A percentile compares a stretch with the other conserved stretches of the same genome.
Conservation (phyloP, 2,329 filamentous ascomycete genomes). For the Bipolaris victoriae region DNA sequence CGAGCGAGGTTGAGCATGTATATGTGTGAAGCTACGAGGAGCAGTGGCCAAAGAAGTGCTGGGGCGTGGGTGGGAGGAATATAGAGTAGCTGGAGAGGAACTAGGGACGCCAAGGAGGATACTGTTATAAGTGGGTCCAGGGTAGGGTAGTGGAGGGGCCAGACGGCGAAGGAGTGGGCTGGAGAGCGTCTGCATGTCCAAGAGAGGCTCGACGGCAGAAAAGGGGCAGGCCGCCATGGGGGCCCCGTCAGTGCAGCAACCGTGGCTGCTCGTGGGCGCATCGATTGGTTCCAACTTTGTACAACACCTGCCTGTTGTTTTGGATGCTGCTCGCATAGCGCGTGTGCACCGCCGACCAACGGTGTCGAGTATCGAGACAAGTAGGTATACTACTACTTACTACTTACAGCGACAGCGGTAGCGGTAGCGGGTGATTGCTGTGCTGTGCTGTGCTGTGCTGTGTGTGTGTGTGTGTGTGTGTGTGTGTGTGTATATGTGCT, state of each 20-base stretch:
- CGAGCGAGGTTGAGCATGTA: slow-evolving; percentile 50
- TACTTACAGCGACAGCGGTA: too few species aligned
- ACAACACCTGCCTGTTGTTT: slow-evolving; percentile 2
- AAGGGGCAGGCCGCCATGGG: slow-evolving; percentile 31
- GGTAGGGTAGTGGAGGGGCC: slow-evolving; percentile 10
- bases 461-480: too few species aligned
- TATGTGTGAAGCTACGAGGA: slow-evolving; percentile 30
- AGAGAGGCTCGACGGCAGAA: slow-evolving; percentile 25
- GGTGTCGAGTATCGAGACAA: too few species aligned
- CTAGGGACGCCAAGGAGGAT: slow-evolving; percentile 36
- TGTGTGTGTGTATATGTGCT: background rate
- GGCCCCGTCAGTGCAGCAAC: slow-evolving; percentile 5
- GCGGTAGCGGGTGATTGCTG: background rate
- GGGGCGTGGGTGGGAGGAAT: slow-evolving; percentile 32
- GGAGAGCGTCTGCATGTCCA: background rate
- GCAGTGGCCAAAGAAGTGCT: slow-evolving; percentile 23
- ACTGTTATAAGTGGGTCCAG: slow-evolving; percentile 24
- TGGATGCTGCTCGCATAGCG: background rate
- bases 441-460: background rate
- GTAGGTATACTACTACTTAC: too few species aligned
- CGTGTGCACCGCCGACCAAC: background rate
- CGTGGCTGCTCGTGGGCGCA: slow-evolving; percentile 25
- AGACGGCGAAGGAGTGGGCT: slow-evolving; percentile 7
- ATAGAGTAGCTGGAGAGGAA: slow-evolving; percentile 30
- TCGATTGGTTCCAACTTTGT: slow-evolving; percentile 29